phyloP scores from a whole-genome alignment of 2,329 filamentous ascomycete genomes.

The Aspergillus luchuensis region DNA sequence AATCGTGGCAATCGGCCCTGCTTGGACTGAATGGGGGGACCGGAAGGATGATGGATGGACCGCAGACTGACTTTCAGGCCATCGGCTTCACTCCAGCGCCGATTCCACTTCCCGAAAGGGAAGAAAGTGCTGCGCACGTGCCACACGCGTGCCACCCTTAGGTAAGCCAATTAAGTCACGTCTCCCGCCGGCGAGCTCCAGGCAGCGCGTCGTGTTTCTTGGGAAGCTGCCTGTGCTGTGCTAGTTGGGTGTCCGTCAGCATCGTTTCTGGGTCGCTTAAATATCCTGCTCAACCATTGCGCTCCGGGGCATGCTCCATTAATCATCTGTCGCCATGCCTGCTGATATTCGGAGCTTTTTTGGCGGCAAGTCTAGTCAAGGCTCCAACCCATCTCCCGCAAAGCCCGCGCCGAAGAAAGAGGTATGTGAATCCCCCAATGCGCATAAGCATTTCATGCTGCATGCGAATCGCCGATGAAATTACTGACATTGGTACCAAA shows the following conservation, averaged over 20 bases:
- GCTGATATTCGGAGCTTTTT: constrained; percentile 90
- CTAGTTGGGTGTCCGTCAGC: background rate
- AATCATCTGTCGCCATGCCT: constrained; percentile 60
- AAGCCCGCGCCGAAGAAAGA: constrained; percentile 49
- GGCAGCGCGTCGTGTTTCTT: constrained; percentile 33
- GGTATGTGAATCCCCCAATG: constrained; percentile 34
- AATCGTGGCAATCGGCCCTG: constrained; percentile 14
- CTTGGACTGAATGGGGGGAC: constrained; percentile 10
- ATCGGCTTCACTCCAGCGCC: constrained; percentile 27
- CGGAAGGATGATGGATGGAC: constrained; percentile 6
- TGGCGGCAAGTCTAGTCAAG: constrained; percentile 68
- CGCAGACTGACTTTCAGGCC: constrained; percentile 23
- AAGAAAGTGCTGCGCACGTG: constrained; percentile 30
- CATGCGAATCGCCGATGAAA: background rate
- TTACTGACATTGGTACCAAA: background rate
- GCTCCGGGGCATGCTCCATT: constrained; percentile 5
- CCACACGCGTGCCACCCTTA: constrained; percentile 25
- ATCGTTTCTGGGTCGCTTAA: background rate
- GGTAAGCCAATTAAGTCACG: constrained; percentile 29
- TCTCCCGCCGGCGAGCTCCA: constrained; percentile 14
- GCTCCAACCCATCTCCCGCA: constrained; percentile 52
- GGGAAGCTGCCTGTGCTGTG: constrained; percentile 5
- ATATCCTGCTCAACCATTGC: background rate
- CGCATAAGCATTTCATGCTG: background rate
- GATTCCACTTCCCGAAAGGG: constrained; percentile 25